Evolutionary conservation across 2,329 filamentous ascomycete species (phyloP).

Genomic region (Sarocladiaceae sp.): DNA sequence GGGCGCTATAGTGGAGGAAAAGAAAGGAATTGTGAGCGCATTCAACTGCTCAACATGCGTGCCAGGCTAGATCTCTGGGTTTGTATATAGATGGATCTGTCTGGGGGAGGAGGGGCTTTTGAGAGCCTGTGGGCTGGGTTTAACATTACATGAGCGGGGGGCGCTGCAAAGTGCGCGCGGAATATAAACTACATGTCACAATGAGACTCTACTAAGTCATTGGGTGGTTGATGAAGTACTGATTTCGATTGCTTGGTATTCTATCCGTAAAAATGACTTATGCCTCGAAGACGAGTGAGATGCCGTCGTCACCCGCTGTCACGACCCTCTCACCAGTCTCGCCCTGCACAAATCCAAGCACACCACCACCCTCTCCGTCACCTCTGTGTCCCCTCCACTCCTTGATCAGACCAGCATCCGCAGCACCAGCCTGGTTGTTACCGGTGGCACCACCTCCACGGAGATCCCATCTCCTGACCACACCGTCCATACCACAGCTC

Average conservation of each 20-base stretch:
- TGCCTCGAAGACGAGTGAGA: constrained; percentile 64
- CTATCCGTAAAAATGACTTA: constrained; percentile 18
- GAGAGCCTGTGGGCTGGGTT: background rate
- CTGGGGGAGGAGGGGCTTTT: background rate
- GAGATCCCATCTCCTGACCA: constrained; percentile 82
- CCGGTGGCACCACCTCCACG: constrained; percentile 38
- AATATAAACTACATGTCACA: too few species aligned
- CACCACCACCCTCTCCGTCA: constrained; percentile 80
- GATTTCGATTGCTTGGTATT: constrained; percentile 3
- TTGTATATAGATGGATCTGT: too few species aligned
- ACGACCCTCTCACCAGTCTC: constrained; percentile 69
- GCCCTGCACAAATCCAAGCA: constrained; percentile 86
- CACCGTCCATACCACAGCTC: constrained; percentile 87
- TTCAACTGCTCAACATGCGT: constrained; percentile 5
- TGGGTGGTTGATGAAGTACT: constrained; percentile 6
- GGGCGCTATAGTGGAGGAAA: background rate
- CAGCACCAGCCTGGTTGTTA: constrained; percentile 27
- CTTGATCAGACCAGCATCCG: constrained; percentile 63
- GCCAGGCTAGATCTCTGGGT: background rate
- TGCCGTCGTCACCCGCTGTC: constrained; percentile 84
- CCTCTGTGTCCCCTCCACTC: constrained; percentile 91
- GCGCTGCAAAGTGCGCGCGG: background rate
- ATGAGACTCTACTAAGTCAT: too few species aligned
- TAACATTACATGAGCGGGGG: background rate
- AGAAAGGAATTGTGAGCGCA: constrained; percentile 3